These are phyloP conservation scores for Colletotrichum agaves DNA, from an alignment of 2,329 filamentous ascomycete genomes.

Conservation along the genomic window DNA sequence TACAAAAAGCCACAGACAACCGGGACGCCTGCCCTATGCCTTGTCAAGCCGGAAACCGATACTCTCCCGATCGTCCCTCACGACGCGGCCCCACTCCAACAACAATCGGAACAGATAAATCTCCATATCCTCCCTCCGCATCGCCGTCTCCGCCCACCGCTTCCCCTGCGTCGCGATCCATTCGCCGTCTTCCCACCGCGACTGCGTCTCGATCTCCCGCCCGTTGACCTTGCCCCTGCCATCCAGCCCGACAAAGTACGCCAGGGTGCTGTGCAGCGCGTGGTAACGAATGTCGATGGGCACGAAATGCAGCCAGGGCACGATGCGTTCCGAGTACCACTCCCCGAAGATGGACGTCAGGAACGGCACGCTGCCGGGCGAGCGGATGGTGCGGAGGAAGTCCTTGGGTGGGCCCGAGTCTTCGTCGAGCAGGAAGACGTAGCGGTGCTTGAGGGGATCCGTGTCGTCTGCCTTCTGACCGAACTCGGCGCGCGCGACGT, in stretches of 20 bases:
- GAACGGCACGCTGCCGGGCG: slow-evolving; percentile 72
- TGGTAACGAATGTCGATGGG: slow-evolving; percentile 80
- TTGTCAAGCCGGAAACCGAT: slow-evolving; percentile 49
- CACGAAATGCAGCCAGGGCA: slow-evolving; percentile 83
- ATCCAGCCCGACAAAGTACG: slow-evolving; percentile 76
- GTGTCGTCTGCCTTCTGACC: slow-evolving; percentile 52
- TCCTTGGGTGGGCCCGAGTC: slow-evolving; percentile 71
- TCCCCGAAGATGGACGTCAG: slow-evolving; percentile 78
- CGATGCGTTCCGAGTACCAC: slow-evolving; percentile 81
- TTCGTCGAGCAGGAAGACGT: slow-evolving; percentile 78
- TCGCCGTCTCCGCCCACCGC: slow-evolving; percentile 70
- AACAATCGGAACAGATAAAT: slow-evolving; percentile 82
- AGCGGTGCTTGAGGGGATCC: slow-evolving; percentile 74
- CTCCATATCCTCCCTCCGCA: slow-evolving; percentile 80
- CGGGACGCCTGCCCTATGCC: not conserved
- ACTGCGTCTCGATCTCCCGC: slow-evolving; percentile 58
- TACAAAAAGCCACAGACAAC: not conserved
- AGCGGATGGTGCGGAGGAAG: slow-evolving; percentile 73
- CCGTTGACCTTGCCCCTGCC: slow-evolving; percentile 55
- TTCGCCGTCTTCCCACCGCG: slow-evolving; percentile 63
- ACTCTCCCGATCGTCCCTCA: slow-evolving; percentile 68
- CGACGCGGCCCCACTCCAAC: slow-evolving; percentile 79
- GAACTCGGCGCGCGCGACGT: slow-evolving; percentile 63
- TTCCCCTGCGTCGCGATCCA: slow-evolving; percentile 75
- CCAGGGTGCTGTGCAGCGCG: slow-evolving; percentile 76